Evolutionary conservation across 164 flowering plant species (phyloP), one percentile per base, ranked within the genome.

Genomic region (Aristolochia californica): DNA sequence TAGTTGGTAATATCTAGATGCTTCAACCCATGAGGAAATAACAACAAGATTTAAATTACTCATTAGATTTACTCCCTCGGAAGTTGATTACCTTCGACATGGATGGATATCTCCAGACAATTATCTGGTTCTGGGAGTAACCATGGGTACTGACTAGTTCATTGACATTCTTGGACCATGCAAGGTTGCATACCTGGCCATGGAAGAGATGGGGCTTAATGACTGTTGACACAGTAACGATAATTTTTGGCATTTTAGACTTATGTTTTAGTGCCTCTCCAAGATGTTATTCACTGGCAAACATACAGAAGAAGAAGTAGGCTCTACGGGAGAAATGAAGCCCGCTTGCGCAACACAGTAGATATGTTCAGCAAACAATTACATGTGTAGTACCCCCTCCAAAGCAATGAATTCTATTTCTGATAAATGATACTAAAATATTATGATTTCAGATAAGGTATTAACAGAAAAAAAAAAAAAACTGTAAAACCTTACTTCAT

Each of bases 61-160:
- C 40, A 7, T 34, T 12, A 34, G 40, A 34, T 2, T 34, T 34
- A 5, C 40, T 34, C 10, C 40, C 40, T 34, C 1, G 40, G 10
- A 34, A 34, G 10, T 34, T 40, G 1, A 1, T 4, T 76, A 87
- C 96, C 97, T 89, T 93, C 52, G 99, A 82, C 99, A 93, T 87
- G 34, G 84, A 65, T 11, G 99, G 97, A 66, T 89, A 89, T 76
- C 78, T 83, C 97, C 97, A 93, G 20, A 93, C 95, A 45, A 87
- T 80, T 50, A 93, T 89, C 68, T 93, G 97, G 70, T 93, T 93
- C 60, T 93, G 97, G 45, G 97, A 93, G 76, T 84, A 87, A 20
- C 99, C 99, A 69, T 93, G 99, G 21, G 99, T 93, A 82, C 97
- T 93, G 63, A 89, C 97, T 48, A 93, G 88, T 73, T 93, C 96